Conservation (phyloP, 208 protist genomes). For the Leishmania gerbilli region DNA sequence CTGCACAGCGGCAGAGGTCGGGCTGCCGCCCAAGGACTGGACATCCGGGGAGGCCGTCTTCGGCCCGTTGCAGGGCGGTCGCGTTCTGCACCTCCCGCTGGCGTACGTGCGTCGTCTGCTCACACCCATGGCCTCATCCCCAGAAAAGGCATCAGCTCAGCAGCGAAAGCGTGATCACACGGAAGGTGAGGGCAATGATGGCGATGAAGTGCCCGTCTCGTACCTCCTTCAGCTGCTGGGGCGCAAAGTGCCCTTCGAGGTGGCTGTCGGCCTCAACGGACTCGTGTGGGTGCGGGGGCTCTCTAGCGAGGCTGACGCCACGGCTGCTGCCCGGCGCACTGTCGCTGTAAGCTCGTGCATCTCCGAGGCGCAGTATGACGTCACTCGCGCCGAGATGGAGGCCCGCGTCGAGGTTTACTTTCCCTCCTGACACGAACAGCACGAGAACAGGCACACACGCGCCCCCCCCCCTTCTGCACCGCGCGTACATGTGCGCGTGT, state of each 20-base stretch:
- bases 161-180: constrained; percentile 23
- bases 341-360: constrained; percentile 78
- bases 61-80: constrained; percentile 70
- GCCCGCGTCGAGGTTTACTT: constrained; percentile 76
- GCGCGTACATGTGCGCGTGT: neutral
- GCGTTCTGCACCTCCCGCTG: constrained; percentile 64
- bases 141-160: neutral
- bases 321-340: constrained; percentile 56
- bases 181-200: constrained; percentile 13
- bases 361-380: constrained; percentile 71
- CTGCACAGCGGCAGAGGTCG: constrained; percentile 75
- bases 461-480: neutral
- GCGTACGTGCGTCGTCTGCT: constrained; percentile 70
- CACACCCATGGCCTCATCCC: constrained; percentile 18
- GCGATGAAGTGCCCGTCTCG: constrained; percentile 39
- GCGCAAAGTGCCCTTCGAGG: constrained; percentile 69
- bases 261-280: constrained; percentile 79
- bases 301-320: constrained; percentile 41
- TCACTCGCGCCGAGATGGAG: constrained; percentile 67
- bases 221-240: constrained; percentile 69
- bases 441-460: neutral
- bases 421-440: constrained; percentile 18
- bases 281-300: constrained; percentile 82
- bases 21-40: constrained; percentile 80
- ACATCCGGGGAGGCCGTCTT: constrained; percentile 81